A percentile compares a stretch with the other conserved stretches of the same genome.
Conservation (phyloP, 1,139 yeast species). For the Magnusiomyces paraingens region DNA sequence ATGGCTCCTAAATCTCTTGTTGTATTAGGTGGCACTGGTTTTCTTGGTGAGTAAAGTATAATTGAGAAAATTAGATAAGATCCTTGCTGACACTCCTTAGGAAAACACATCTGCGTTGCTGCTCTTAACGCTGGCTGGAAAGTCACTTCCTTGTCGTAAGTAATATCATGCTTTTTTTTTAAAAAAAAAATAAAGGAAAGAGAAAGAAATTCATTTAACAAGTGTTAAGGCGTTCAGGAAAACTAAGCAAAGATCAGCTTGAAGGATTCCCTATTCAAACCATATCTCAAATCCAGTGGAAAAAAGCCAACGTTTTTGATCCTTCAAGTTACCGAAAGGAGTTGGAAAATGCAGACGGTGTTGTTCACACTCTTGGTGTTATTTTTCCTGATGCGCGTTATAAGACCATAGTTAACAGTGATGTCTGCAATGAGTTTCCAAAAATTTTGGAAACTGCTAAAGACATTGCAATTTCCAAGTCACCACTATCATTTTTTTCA, state of each 20-base stretch:
- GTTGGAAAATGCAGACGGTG: slow-evolving; percentile 49
- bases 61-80: neutral
- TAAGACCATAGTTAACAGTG: slow-evolving; percentile 39
- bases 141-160: slow-evolving; percentile 56
- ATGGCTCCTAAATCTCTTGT: slow-evolving; percentile 33
- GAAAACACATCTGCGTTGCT: slow-evolving; percentile 62
- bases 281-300: slow-evolving; percentile 53
- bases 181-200: too few species aligned
- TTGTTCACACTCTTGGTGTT: slow-evolving; percentile 80
- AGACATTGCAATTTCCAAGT: neutral
- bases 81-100: slow-evolving; percentile 25
- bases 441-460: slow-evolving; percentile 1
- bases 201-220: slow-evolving; percentile 8
- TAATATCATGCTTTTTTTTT: slow-evolving; percentile 7
- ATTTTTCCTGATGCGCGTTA: slow-evolving; percentile 62
- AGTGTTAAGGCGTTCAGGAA: slow-evolving; percentile 15
- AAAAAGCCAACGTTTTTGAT: slow-evolving; percentile 57
- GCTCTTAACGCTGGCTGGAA: slow-evolving; percentile 58
- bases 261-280: slow-evolving; percentile 46
- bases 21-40: slow-evolving; percentile 85
- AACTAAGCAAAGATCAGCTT: slow-evolving; percentile 33
- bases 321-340: slow-evolving; percentile 49
- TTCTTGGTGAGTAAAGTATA: slow-evolving; percentile 41
- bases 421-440: neutral
- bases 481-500: neutral